phyloP scores from a whole-genome alignment of 192 early-diverging fungal species.

The Kickxella alabastrina region DNA sequence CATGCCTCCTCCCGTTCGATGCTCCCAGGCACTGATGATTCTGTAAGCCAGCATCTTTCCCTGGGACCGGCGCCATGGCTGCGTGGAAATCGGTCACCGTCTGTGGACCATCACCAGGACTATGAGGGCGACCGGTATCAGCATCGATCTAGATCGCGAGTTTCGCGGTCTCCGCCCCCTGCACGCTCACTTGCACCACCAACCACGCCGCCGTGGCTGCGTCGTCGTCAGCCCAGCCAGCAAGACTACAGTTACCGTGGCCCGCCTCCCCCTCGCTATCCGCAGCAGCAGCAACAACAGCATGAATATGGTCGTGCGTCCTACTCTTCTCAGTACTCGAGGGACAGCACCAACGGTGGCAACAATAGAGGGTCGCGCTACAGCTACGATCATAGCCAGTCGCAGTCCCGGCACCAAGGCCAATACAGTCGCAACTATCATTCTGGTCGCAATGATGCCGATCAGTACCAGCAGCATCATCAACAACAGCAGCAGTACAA shows the following conservation, averaged over 20 bases:
- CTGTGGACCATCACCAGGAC: neutral
- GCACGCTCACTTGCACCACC: slow-evolving; percentile 20
- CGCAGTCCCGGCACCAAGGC: too few relatives aligned
- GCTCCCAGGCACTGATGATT: too few relatives aligned
- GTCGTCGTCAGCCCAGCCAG: slow-evolving; percentile 17
- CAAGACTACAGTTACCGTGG: slow-evolving; percentile 10
- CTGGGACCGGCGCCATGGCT: slow-evolving; percentile 29
- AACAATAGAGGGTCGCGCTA: too few relatives aligned
- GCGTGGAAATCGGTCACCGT: slow-evolving; percentile 15
- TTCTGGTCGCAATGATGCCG: too few relatives aligned
- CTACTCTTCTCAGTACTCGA: too few relatives aligned
- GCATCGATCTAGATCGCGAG: too few relatives aligned
- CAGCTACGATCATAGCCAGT: too few relatives aligned
- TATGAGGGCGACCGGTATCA: slow-evolving; percentile 1
- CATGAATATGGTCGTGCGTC: too few relatives aligned
- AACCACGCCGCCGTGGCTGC: slow-evolving; percentile 38
- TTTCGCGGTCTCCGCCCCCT: slow-evolving; percentile 22
- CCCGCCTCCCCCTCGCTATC: neutral
- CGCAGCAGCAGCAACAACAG: neutral
- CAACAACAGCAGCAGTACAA: slow-evolving; percentile 6
- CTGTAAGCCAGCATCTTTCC: slow-evolving; percentile 2
- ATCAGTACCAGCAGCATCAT: slow-evolving; percentile 1
- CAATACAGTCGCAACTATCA: too few relatives aligned
- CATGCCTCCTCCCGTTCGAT: too few relatives aligned
- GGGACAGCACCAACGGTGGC: too few relatives aligned